A percentile compares a stretch with the other conserved stretches of the same genome.
phyloP scores from a whole-genome alignment of 1,284 basidiomycete genomes.

The Pseudozyma hubeiensis region DNA sequence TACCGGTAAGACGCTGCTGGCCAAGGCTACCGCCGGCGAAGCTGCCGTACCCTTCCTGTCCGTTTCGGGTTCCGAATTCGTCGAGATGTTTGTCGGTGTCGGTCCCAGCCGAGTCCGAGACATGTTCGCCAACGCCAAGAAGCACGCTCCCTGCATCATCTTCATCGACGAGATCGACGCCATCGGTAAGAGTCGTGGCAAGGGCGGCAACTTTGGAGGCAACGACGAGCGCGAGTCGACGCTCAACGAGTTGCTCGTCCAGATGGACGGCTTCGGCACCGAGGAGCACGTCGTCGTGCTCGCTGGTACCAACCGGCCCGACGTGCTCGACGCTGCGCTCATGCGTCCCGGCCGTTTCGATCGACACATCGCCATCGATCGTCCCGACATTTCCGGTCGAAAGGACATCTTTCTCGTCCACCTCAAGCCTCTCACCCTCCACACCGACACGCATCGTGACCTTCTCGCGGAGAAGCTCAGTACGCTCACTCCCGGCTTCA shows the following conservation, averaged over 20 bases:
- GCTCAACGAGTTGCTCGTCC: constrained; percentile 95
- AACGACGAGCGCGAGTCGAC: constrained; percentile 99
- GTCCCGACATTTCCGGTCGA: constrained; percentile 92
- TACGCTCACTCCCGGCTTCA: constrained; percentile 96
- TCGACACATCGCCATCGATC: constrained; percentile 93
- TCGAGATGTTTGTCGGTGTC: constrained; percentile 99
- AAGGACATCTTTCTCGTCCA: constrained; percentile 95
- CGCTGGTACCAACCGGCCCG: constrained; percentile 95
- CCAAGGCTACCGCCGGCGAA: constrained; percentile 98
- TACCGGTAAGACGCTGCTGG: constrained; percentile 97
- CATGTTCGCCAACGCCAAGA: constrained; percentile 95
- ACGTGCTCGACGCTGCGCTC: constrained; percentile 92
- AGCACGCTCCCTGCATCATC: constrained; percentile 97
- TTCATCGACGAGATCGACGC: constrained; percentile 76
- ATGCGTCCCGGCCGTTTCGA: constrained; percentile 98
- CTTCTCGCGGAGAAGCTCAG: constrained; percentile 80
- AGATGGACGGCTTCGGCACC: constrained; percentile 99
- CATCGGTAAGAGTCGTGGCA: constrained; percentile 93
- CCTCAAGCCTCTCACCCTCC: constrained; percentile 80
- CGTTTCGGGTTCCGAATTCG: constrained; percentile 98
- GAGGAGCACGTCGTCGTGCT: constrained; percentile 96
- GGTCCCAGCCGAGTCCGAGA: constrained; percentile 97
- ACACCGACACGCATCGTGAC: constrained; percentile 40
- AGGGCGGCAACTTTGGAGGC: constrained; percentile 87
- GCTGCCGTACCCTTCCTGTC: constrained; percentile 97